These are phyloP conservation scores for Ormosia semicastrata DNA, from an alignment of 306 rosid species.

Conservation along the genomic window DNA sequence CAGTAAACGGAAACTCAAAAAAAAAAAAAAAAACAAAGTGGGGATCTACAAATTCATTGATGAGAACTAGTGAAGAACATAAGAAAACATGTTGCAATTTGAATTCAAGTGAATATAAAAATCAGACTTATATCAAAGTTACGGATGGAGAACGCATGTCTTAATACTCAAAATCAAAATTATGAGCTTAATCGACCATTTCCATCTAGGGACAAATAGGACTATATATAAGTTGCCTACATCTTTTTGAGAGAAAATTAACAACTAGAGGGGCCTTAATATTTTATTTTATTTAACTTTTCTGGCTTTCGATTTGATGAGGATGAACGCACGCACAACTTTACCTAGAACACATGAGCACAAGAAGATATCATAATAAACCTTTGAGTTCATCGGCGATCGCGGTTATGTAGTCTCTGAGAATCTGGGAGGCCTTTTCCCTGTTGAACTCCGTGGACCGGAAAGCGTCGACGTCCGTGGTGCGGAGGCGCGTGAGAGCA, in stretches of 20 bases:
- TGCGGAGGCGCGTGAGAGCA: slow-evolving; percentile 52
- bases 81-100: not conserved
- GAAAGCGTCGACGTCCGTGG: slow-evolving; percentile 29
- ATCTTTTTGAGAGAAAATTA: not conserved
- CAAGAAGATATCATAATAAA: slow-evolving; percentile 21
- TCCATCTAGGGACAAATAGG: not conserved
- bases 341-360: not conserved
- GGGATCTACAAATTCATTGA: slow-evolving; percentile 10
- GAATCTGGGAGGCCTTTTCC: slow-evolving; percentile 46
- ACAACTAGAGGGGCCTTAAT: not conserved
- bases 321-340: not conserved
- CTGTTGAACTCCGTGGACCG: slow-evolving; percentile 31
- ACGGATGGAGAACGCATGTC: slow-evolving; percentile 11
- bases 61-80: not conserved
- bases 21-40: not conserved
- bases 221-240: not conserved
- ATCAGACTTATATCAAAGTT: not conserved
- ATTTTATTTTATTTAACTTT: not conserved
- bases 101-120: not conserved
- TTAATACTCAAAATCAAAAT: not conserved
- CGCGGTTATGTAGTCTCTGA: slow-evolving; percentile 63
- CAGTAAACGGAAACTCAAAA: not conserved
- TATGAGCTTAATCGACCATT: not conserved
- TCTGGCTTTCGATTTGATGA: not conserved
- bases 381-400: slow-evolving; percentile 80